Conservation (phyloP, 805 yeast species). For the Candida caryicola region DNA sequence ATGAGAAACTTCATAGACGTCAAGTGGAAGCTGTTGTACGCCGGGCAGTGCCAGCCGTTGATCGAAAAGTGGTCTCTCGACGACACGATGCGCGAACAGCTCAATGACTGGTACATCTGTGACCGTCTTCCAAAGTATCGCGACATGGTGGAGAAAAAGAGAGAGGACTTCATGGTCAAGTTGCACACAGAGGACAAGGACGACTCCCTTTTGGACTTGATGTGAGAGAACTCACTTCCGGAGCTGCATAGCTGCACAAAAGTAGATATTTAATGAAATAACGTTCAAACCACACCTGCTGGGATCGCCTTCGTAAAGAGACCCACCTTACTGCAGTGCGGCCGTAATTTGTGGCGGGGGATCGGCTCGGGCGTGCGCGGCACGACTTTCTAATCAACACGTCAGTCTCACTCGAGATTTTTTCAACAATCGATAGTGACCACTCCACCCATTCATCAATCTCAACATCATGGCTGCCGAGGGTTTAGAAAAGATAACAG, state of each 20-base stretch:
- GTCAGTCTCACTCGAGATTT: conserved; percentile 5
- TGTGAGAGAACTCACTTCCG: no score
- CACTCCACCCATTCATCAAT: neutral
- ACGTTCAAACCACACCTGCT: no score
- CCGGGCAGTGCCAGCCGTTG: conserved; percentile 30
- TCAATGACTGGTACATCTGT: conserved; percentile 20
- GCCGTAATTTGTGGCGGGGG: neutral
- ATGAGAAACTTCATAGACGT: conserved; percentile 26
- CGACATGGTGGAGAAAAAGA: conserved; percentile 21
- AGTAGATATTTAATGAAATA: no score
- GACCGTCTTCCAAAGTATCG: conserved; percentile 20
- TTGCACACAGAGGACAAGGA: conserved; percentile 26
- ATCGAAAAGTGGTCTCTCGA: conserved; percentile 38
- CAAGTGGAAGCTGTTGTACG: conserved; percentile 25
- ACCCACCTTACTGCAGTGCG: no score
- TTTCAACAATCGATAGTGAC: neutral
- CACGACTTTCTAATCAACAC: conserved; percentile 6
- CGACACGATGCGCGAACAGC: conserved; percentile 22
- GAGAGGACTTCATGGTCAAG: conserved; percentile 22
- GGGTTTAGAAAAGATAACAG: conserved; percentile 72
- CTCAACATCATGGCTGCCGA: conserved; percentile 43
- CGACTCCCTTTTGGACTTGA: conserved; percentile 30
- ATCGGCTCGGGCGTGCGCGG: conserved; percentile 2
- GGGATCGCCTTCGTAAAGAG: no score
- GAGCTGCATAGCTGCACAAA: no score